A percentile compares a stretch with the other conserved stretches of the same genome.
Evolutionary conservation across 352 stramenopile species (phyloP).

Genomic region (Globisporangium camurandrum): DNA sequence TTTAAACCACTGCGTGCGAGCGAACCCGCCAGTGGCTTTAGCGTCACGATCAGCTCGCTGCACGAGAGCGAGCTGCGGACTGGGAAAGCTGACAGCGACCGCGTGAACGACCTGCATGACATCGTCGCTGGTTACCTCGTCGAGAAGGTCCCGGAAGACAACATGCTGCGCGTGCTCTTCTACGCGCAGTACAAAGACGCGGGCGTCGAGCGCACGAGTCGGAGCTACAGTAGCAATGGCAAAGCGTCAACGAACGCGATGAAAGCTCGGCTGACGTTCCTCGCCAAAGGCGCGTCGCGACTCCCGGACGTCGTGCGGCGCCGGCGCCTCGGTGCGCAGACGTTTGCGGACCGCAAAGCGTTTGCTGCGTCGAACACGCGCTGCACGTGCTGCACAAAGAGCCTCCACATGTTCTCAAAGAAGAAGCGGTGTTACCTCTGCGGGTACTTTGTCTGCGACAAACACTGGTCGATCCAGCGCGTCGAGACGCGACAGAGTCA

Average conservation of each 20-base stretch:
- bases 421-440: slow-evolving; percentile 34
- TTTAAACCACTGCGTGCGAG: not conserved
- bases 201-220: not conserved
- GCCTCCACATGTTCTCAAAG: slow-evolving; percentile 21
- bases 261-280: slow-evolving; percentile 20
- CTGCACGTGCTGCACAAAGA: slow-evolving; percentile 54
- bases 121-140: slow-evolving; percentile 23
- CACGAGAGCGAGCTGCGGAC: slow-evolving; percentile 20
- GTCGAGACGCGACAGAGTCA: slow-evolving; percentile 20
- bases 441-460: slow-evolving; percentile 31
- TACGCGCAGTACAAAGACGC: slow-evolving; percentile 16
- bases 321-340: slow-evolving; percentile 46
- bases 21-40: slow-evolving; percentile 15
- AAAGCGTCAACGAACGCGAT: slow-evolving; percentile 6
- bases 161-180: slow-evolving; percentile 28
- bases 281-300: slow-evolving; percentile 19
- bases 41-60: slow-evolving; percentile 24
- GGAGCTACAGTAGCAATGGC: not conserved
- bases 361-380: slow-evolving; percentile 40
- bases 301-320: slow-evolving; percentile 32
- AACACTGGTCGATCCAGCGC: slow-evolving; percentile 25
- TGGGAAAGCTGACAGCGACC: slow-evolving; percentile 18
- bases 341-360: slow-evolving; percentile 33
- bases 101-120: slow-evolving; percentile 21
- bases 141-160: slow-evolving; percentile 17